phyloP scores from a whole-genome alignment of 768 basidiomycete genomes.

The Hypsizygus marmoreus region DNA sequence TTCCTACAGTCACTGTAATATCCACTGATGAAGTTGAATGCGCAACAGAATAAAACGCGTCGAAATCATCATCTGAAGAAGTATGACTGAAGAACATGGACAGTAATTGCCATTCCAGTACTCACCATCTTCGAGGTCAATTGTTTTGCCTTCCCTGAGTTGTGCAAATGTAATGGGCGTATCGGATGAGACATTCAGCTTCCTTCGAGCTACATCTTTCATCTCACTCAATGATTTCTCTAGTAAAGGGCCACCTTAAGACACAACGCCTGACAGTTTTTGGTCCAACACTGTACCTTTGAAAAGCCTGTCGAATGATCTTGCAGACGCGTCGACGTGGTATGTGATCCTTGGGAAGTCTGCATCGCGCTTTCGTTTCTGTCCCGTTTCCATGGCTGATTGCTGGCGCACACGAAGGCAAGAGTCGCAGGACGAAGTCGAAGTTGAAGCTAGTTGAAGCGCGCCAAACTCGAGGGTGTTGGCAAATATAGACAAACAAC shows the following conservation, averaged over 20 bases:
- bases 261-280: background rate
- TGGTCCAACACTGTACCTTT: slow-evolving; percentile 39
- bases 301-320: slow-evolving; percentile 56
- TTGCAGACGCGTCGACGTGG: slow-evolving; percentile 37
- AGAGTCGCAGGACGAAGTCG: background rate
- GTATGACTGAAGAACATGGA: slow-evolving; percentile 2
- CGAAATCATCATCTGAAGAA: slow-evolving; percentile 73
- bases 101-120: slow-evolving; percentile 6
- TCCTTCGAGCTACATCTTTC: slow-evolving; percentile 58
- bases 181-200: slow-evolving; percentile 51
- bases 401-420: slow-evolving; percentile 14
- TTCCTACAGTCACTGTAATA: slow-evolving; percentile 40
- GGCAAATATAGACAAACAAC: slow-evolving; percentile 38
- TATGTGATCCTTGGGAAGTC: slow-evolving; percentile 47
- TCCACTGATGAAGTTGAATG: slow-evolving; percentile 32
- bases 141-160: slow-evolving; percentile 48
- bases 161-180: slow-evolving; percentile 46
- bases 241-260: slow-evolving; percentile 25
- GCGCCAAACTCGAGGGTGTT: slow-evolving; percentile 15
- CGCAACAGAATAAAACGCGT: slow-evolving; percentile 61
- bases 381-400: slow-evolving; percentile 36
- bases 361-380: slow-evolving; percentile 45
- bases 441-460: slow-evolving; percentile 11
- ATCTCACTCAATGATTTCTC: slow-evolving; percentile 64
- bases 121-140: slow-evolving; percentile 81